Percentiles rank a stretch among this genome's conserved stretches.
phyloP scores from a whole-genome alignment of 495 filamentous ascomycete species.

The Neurospora sp. region DNA sequence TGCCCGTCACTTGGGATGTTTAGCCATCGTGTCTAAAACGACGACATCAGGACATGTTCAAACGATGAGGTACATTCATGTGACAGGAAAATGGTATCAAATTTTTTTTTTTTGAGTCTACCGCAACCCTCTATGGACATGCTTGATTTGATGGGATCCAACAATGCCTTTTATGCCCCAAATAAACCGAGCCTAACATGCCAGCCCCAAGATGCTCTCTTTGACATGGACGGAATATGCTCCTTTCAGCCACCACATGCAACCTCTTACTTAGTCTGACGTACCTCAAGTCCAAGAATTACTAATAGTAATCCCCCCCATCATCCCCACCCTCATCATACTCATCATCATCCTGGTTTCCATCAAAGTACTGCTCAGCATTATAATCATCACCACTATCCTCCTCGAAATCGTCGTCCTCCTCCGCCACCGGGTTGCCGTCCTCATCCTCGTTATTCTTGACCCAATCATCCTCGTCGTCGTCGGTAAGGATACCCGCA shows the following conservation, averaged over 20 bases:
- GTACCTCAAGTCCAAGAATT: too few species aligned
- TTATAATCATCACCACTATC: slow-evolving; percentile 45
- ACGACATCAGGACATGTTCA: background rate
- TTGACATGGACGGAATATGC: slow-evolving; percentile 3
- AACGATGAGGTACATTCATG: background rate
- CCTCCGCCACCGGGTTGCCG: slow-evolving; percentile 30
- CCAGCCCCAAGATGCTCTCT: background rate
- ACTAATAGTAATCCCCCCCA: slow-evolving; percentile 16
- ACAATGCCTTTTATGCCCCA: background rate
- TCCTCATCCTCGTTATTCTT: slow-evolving; percentile 26
- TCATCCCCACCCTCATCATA: slow-evolving; percentile 37
- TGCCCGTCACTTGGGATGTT: too few species aligned
- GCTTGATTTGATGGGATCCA: background rate
- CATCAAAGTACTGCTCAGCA: slow-evolving; percentile 44
- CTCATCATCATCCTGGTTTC: slow-evolving; percentile 38
- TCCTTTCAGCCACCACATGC: background rate
- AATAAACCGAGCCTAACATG: background rate
- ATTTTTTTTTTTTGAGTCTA: background rate
- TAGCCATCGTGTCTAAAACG: background rate
- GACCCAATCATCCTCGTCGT: slow-evolving; percentile 36
- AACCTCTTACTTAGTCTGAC: background rate
- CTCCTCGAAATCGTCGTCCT: slow-evolving; percentile 37
- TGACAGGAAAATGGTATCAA: background rate
- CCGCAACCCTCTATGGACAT: background rate
- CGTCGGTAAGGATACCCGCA: slow-evolving; percentile 23